These are phyloP conservation scores for Dictyostelium firmibasis DNA, from an alignment of 78 protist genomes.

Conservation along the genomic window DNA sequence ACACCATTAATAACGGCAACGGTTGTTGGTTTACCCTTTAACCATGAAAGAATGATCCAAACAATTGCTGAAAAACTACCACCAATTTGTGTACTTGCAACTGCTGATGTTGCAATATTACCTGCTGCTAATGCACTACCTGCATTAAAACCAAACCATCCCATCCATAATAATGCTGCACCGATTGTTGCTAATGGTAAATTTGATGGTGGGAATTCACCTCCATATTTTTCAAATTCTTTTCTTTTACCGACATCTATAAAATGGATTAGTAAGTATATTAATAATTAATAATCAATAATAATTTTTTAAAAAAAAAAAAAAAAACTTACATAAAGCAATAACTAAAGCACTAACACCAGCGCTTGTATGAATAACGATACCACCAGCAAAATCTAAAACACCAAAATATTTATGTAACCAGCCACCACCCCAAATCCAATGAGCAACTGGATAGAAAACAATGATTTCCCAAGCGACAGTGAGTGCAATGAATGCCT, in stretches of 20 bases:
- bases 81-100: conserved; percentile 84
- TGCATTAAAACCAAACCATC: conserved; percentile 96
- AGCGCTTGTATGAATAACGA: conserved; percentile 91
- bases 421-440: conserved; percentile 94
- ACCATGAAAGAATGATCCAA: conserved; percentile 76
- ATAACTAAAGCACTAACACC: conserved; percentile 89
- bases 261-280: too few relatives aligned
- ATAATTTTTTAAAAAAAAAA: not conserved
- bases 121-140: conserved; percentile 85
- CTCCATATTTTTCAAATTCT: conserved; percentile 77
- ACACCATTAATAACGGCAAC: conserved; percentile 79
- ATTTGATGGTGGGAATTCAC: conserved; percentile 86
- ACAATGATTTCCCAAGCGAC: conserved; percentile 88
- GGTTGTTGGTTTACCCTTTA: conserved; percentile 75
- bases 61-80: conserved; percentile 76
- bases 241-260: conserved; percentile 68
- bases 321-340: conserved; percentile 38
- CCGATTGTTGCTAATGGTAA: conserved; percentile 88
- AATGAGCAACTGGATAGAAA: conserved; percentile 94
- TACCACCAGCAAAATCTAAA: conserved; percentile 94
- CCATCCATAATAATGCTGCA: conserved; percentile 91
- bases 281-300: too few relatives aligned
- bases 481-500: conserved; percentile 75
- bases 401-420: conserved; percentile 65
- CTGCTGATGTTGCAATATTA: conserved; percentile 73